These are phyloP conservation scores for Mycotypha africana DNA, from an alignment of 371 early-diverging fungal species.

Conservation along the genomic window DNA sequence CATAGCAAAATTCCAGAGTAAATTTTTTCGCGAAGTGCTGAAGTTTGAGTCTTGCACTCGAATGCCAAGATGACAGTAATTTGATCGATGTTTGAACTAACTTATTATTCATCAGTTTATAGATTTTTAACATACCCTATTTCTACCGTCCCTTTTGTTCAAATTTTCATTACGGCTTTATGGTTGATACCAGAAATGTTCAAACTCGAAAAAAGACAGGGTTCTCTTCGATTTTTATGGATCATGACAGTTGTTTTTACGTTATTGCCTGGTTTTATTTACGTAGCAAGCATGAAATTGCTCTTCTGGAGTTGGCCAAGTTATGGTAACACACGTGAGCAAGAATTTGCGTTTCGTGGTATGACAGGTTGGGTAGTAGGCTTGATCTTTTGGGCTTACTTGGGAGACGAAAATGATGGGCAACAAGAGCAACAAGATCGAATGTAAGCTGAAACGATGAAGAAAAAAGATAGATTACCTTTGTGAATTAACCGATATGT, in stretches of 20 bases:
- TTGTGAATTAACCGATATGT: no score
- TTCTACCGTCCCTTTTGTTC: slow-evolving; percentile 4
- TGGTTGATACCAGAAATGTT: slow-evolving; percentile 15
- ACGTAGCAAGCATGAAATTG: not conserved
- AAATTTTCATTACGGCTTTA: slow-evolving; percentile 4
- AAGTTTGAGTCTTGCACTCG: no score
- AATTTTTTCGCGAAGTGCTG: not conserved
- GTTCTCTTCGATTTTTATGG: slow-evolving; percentile 13
- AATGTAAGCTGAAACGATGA: slow-evolving; percentile 10
- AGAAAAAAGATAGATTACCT: no score
- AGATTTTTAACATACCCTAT: slow-evolving; percentile 17
- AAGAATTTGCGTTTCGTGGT: slow-evolving; percentile 5
- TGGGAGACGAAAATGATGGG: slow-evolving; percentile 10
- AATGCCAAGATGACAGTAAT: not conserved
- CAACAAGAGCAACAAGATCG: slow-evolving; percentile 11
- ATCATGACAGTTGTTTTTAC: slow-evolving; percentile 5
- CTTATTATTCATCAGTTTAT: slow-evolving; percentile 10
- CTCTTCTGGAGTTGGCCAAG: not conserved
- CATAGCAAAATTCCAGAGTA: slow-evolving; percentile 1
- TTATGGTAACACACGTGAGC: not conserved
- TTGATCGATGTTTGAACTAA: not conserved
- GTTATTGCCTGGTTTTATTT: slow-evolving; percentile 12
- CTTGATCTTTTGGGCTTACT: slow-evolving; percentile 16
- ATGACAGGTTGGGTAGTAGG: slow-evolving; percentile 22
- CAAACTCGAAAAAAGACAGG: slow-evolving; percentile 12